A percentile compares a stretch with the other conserved stretches of the same genome.
Conservation (phyloP, 495 filamentous ascomycete genomes). For the Aspergillus asperescens region DNA sequence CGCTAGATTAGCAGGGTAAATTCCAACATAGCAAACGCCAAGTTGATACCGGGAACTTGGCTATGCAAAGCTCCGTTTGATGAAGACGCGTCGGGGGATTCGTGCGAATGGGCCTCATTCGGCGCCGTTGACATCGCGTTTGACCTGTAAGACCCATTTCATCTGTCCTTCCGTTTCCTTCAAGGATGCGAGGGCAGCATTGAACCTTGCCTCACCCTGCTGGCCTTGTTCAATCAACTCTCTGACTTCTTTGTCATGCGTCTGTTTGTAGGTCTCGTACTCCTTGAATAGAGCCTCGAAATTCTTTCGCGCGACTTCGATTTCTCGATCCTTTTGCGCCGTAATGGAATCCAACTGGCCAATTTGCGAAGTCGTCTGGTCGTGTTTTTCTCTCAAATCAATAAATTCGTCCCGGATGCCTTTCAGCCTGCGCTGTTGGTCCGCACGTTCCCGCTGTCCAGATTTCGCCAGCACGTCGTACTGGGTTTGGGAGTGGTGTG, state of each 20-base stretch:
- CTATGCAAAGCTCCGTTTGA: background rate
- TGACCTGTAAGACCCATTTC: slow-evolving; percentile 63
- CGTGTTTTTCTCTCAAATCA: slow-evolving; percentile 35
- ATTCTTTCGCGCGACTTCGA: slow-evolving; percentile 50
- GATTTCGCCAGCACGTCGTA: slow-evolving; percentile 67
- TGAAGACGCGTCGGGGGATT: background rate
- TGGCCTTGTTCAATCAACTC: slow-evolving; percentile 52
- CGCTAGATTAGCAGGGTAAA: background rate
- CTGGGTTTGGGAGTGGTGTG: slow-evolving; percentile 48
- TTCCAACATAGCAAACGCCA: background rate
- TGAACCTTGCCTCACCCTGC: slow-evolving; percentile 50
- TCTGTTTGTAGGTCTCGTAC: slow-evolving; percentile 58
- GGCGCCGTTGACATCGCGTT: slow-evolving; percentile 46
- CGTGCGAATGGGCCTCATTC: slow-evolving; percentile 27
- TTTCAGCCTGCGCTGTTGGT: slow-evolving; percentile 38
- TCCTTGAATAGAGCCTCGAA: slow-evolving; percentile 54
- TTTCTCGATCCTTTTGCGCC: slow-evolving; percentile 64
- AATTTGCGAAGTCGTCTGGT: slow-evolving; percentile 49
- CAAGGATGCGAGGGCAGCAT: slow-evolving; percentile 52
- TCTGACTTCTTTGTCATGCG: slow-evolving; percentile 55
- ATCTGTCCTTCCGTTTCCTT: slow-evolving; percentile 60
- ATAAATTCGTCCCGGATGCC: slow-evolving; percentile 26
- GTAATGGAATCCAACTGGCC: slow-evolving; percentile 58
- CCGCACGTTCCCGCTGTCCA: slow-evolving; percentile 50
- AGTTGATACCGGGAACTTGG: background rate